Evolutionary conservation across 208 protist genomes (phyloP), one percentile per base, ranked within the genome.

Genomic region (Trypanosoma vivax): DNA sequence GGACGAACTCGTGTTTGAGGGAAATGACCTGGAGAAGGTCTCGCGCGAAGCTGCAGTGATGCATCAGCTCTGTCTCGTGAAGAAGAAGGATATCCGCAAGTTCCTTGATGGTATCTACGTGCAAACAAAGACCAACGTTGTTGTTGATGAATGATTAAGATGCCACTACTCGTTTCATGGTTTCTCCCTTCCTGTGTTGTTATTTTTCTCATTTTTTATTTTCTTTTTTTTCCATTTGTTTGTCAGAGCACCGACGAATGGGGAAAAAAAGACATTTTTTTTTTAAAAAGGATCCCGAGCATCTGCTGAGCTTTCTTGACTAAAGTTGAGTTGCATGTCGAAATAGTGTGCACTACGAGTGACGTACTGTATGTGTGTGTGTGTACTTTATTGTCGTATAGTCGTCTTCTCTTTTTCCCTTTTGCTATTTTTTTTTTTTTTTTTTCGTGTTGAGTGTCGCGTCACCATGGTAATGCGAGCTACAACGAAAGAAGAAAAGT

Each of bases 31-130:
- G 41, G 83, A 97, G 54, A 48, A 71, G 48, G 96, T 98, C 34
- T 96, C 92, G 28, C 80, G 91, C 71, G 70, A 92, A 73, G 83
- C 96, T 46, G 96, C 98, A 50, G 56, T 90, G 37, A 97, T 99
- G 78, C 94, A 99, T 58, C 76, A 98, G 76, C 78, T 92, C 46
- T 92, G 79, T 67, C 58, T 96, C 43, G 96, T 98, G 45, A 96
- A 92, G 77, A 92, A 97, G 56, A 99, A 99, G 89, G 98, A 99
- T 99, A 99, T 99, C 82, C 95, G 98, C 86, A 99, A 99, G 94
- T 99, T 99, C 96, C 77, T 99, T 10, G 98, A 99, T 81, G 98
- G 98, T 92, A 95, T 99, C 74, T 99, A 99, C 76, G 96, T 99
- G 25, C 90, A 88, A 72, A 93, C 96, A 45, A 98, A 96, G 79